Evolutionary conservation across 345 rosid species (phyloP).

Genomic region (Populus simonii): DNA sequence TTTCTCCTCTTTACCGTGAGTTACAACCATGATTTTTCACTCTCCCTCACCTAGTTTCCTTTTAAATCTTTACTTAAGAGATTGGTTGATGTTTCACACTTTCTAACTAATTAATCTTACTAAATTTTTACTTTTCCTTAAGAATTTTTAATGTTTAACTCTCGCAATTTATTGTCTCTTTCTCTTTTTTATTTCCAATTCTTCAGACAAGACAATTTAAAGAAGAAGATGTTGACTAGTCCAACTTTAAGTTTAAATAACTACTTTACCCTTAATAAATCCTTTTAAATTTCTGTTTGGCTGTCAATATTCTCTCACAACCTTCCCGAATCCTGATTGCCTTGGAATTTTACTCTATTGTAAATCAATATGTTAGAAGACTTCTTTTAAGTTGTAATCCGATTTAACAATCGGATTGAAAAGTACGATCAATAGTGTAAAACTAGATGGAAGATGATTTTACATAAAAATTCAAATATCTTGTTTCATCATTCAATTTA

Average conservation of each 20-base stretch:
- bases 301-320: no score
- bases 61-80: no score
- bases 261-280: no score
- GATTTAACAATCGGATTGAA: accelerated
- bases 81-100: no score
- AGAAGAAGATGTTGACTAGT: not conserved
- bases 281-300: accelerated
- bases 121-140: no score
- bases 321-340: accelerated
- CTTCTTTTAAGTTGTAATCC: accelerated
- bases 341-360: accelerated
- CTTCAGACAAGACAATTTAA: no score
- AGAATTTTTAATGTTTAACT: not conserved
- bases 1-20: no score
- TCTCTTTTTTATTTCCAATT: not conserved
- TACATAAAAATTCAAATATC: not conserved
- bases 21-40: no score
- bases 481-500: no score
- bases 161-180: no score
- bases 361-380: no score
- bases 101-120: not conserved
- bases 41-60: not conserved
- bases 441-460: accelerated
- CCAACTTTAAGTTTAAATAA: not conserved
- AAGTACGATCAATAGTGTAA: accelerated